Evolutionary conservation across 2,329 filamentous ascomycete species (phyloP).

Genomic region (Claviceps purpurea): DNA sequence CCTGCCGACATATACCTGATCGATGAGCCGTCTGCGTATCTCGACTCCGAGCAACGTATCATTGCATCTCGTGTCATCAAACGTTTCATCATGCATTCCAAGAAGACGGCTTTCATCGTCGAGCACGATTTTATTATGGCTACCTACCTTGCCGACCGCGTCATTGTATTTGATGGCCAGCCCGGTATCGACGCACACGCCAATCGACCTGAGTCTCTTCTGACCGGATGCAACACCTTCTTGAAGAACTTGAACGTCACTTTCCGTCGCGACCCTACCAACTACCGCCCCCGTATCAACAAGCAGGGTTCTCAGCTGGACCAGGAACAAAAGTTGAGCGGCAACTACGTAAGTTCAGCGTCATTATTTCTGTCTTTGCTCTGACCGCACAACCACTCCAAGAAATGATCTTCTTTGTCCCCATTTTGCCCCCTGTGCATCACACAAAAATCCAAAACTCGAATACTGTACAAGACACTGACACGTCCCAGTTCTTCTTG

Average conservation of each 20-base stretch:
- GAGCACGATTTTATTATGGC: conserved; percentile 99
- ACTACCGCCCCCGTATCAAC: conserved; percentile 96
- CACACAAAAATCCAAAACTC: background rate
- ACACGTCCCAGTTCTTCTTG: conserved; percentile 64
- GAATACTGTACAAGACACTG: background rate
- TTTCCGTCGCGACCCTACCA: conserved; percentile 94
- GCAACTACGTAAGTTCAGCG: conserved; percentile 67
- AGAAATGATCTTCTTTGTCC: background rate
- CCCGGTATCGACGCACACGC: conserved; percentile 81
- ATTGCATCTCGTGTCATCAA: conserved; percentile 96
- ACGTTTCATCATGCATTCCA: conserved; percentile 99
- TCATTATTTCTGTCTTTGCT: background rate
- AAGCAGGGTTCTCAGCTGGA: conserved; percentile 92
- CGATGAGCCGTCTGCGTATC: conserved; percentile 92
- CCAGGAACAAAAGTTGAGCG: conserved; percentile 86
- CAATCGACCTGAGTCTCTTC: conserved; percentile 78
- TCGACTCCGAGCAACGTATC: conserved; percentile 98
- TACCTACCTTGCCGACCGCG: conserved; percentile 66
- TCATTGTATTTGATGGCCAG: conserved; percentile 95
- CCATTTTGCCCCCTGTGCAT: background rate
- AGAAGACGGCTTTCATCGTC: conserved; percentile 98
- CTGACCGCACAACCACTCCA: background rate
- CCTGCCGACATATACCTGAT: conserved; percentile 98
- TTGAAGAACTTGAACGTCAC: conserved; percentile 94
- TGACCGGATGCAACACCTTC: conserved; percentile 94